phyloP scores from a whole-genome alignment of 441 rosid species.

The Euphorbia neoarborescens region DNA sequence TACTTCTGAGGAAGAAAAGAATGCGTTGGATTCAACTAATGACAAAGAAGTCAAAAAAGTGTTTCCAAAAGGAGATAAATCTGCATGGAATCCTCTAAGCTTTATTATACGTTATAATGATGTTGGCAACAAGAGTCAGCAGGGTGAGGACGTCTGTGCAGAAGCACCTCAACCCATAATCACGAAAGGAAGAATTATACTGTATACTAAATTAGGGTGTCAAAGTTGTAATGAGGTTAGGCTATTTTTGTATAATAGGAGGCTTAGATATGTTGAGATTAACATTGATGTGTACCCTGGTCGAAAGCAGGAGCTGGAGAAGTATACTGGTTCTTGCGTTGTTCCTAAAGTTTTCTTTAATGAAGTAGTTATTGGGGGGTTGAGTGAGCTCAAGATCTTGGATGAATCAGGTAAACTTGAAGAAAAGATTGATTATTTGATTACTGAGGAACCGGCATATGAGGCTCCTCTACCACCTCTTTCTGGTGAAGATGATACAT shows the following conservation, averaged over 20 bases:
- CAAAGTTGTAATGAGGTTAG: constrained; percentile 52
- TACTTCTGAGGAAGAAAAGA: constrained; percentile 24
- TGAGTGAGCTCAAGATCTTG: constrained; percentile 46
- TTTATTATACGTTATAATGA: constrained; percentile 42
- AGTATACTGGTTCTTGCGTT: constrained; percentile 46
- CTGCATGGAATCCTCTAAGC: constrained; percentile 63
- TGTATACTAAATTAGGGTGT: constrained; percentile 72
- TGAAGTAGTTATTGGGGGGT: constrained; percentile 56
- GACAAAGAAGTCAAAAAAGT: constrained; percentile 28
- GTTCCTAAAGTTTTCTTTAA: constrained; percentile 76
- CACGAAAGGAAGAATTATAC: constrained; percentile 55
- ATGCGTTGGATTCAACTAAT: constrained; percentile 25
- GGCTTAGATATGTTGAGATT: constrained; percentile 65
- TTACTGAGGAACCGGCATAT: constrained; percentile 41
- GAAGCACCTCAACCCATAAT: constrained; percentile 34
- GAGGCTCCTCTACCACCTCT: constrained; percentile 78
- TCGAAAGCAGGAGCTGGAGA: constrained; percentile 66
- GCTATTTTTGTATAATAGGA: constrained; percentile 45
- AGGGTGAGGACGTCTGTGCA: constrained; percentile 21
- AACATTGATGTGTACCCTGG: constrained; percentile 67
- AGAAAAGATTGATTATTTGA: constrained; percentile 57
- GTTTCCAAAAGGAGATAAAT: constrained; percentile 36
- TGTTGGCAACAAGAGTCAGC: constrained; percentile 28
- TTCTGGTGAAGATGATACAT: constrained; percentile 77
- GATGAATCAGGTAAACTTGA: constrained; percentile 60